A percentile compares a stretch with the other conserved stretches of the same genome.
Evolutionary conservation across 371 early-diverging fungal genomes (phyloP).

Genomic region (Blyttiomyces sp.): DNA sequence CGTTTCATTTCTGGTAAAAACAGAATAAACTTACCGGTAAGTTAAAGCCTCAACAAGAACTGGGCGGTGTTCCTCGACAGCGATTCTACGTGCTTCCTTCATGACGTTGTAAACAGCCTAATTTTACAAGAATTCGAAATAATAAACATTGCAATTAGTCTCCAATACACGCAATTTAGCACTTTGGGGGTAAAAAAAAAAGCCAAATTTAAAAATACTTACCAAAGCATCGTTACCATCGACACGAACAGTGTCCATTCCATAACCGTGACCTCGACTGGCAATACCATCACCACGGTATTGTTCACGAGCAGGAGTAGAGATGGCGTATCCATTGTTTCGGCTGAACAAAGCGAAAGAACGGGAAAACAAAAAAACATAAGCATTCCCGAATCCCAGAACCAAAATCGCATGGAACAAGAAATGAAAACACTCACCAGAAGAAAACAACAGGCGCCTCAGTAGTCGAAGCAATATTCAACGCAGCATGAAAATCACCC

Average conservation of each 20-base stretch:
- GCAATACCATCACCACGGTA: constrained; percentile 96
- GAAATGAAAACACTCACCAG: constrained; percentile 57
- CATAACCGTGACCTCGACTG: constrained; percentile 90
- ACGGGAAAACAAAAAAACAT: neutral
- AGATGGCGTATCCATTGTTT: constrained; percentile 98
- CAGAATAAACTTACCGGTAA: constrained; percentile 61
- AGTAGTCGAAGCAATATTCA: constrained; percentile 94
- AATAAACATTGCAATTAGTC: neutral
- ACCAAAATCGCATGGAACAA: constrained; percentile 5
- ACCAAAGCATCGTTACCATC: constrained; percentile 96
- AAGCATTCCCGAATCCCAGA: too few relatives aligned
- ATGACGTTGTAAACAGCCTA: constrained; percentile 90
- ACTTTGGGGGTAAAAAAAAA: constrained; percentile 1
- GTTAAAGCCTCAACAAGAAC: constrained; percentile 96
- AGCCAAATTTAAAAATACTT: neutral
- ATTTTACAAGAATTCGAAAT: too few relatives aligned
- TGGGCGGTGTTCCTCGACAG: constrained; percentile 76
- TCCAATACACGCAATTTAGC: neutral
- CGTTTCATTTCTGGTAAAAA: too few relatives aligned
- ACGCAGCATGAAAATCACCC: constrained; percentile 96
- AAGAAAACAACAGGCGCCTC: constrained; percentile 91
- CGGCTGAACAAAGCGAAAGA: constrained; percentile 58
- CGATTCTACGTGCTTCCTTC: constrained; percentile 77
- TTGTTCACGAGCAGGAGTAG: constrained; percentile 92
- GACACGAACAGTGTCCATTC: constrained; percentile 94